Percentiles rank a stretch among this genome's conserved stretches.
phyloP scores from a whole-genome alignment of 768 basidiomycete species.

The Porphyrellus cyaneotinctus region DNA sequence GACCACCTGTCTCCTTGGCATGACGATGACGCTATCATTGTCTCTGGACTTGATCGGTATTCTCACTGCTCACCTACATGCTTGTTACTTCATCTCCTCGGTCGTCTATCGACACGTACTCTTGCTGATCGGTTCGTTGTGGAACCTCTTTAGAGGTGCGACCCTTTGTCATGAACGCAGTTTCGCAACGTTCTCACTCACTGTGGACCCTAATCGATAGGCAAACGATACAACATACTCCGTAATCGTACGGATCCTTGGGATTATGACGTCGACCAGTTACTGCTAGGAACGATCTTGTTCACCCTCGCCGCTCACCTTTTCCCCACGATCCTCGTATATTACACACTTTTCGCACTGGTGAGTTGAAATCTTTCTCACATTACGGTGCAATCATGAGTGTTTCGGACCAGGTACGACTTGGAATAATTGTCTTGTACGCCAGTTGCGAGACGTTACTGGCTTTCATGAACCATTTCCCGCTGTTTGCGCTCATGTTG shows the following conservation, averaged over 20 bases:
- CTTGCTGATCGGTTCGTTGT: constrained; percentile 59
- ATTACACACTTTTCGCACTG: constrained; percentile 76
- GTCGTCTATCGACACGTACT: constrained; percentile 59
- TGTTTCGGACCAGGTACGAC: constrained; percentile 39
- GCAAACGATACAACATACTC: constrained; percentile 84
- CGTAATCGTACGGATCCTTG: constrained; percentile 86
- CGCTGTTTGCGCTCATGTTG: constrained; percentile 83
- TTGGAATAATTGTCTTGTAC: constrained; percentile 54
- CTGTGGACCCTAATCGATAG: constrained; percentile 35
- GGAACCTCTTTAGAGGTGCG: constrained; percentile 87
- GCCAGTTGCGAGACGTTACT: constrained; percentile 60
- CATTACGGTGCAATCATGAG: not conserved
- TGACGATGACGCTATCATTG: constrained; percentile 66
- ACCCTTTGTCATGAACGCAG: not conserved
- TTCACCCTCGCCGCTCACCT: constrained; percentile 80
- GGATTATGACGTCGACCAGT: constrained; percentile 89
- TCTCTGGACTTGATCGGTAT: constrained; percentile 62
- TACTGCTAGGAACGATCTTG: constrained; percentile 89
- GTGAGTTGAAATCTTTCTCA: constrained; percentile 32
- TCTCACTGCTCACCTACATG: constrained; percentile 66
- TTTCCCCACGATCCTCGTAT: constrained; percentile 81
- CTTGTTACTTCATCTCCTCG: constrained; percentile 63
- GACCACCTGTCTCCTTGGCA: constrained; percentile 38
- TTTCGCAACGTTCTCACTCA: not conserved
- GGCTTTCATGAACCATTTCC: constrained; percentile 88